Conservation (phyloP, 257 asterid genomes). For the Cynanchum wilfordii region DNA sequence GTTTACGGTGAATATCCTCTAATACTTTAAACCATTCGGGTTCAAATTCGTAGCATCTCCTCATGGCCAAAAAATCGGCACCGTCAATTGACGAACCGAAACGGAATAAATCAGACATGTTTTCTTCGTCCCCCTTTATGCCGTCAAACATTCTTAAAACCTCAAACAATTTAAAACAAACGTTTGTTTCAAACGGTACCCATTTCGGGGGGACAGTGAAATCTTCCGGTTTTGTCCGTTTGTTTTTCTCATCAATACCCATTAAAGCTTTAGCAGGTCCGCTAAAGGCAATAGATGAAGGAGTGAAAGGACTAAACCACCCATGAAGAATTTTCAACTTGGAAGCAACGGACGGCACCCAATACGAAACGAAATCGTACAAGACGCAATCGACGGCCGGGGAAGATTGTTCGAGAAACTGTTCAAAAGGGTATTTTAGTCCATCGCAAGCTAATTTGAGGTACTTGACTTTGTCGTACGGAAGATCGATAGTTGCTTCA, state of each 20-base stretch:
- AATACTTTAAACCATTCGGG: constrained; percentile 26
- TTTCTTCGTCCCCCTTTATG: neutral
- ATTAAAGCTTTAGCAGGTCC: constrained; percentile 19
- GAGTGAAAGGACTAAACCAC: constrained; percentile 8
- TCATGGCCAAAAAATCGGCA: constrained; percentile 12
- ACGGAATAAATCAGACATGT: neutral
- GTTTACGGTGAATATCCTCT: constrained; percentile 18
- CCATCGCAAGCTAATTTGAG: constrained; percentile 33
- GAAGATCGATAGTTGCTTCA: constrained; percentile 32
- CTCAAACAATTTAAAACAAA: constrained; percentile 3
- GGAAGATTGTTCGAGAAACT: constrained; percentile 10
- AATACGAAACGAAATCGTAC: constrained; percentile 25
- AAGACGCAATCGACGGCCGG: constrained; percentile 24
- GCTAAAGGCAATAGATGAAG: neutral
- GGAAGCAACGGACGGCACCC: constrained; percentile 24
- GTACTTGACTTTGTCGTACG: constrained; percentile 20
- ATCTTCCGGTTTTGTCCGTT: constrained; percentile 20
- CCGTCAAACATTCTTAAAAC: constrained; percentile 2
- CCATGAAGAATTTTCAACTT: constrained; percentile 9
- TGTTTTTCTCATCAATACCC: neutral
- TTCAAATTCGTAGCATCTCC: constrained; percentile 23
- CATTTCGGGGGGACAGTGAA: constrained; percentile 22
- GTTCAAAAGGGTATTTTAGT: constrained; percentile 18
- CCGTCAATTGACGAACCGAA: neutral
- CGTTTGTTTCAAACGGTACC: constrained; percentile 30